These are phyloP conservation scores for Diphasiastrum complanatum DNA, from an alignment of 83 land plant species.

Conservation along the genomic window DNA sequence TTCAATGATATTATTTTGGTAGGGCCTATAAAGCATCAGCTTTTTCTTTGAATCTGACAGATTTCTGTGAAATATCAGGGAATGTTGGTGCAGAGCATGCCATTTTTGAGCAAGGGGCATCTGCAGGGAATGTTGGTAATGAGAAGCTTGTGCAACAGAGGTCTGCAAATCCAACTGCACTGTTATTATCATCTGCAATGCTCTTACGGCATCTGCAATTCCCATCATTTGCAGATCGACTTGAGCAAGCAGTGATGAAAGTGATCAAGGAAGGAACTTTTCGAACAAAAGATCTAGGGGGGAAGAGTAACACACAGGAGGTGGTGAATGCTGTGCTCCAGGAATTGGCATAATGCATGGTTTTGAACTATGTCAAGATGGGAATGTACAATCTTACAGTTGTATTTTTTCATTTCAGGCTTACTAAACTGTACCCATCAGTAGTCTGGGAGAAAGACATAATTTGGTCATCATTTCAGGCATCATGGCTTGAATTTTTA, in stretches of 20 bases:
- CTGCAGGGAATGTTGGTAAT: constrained; percentile 90
- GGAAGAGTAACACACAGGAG: constrained; percentile 69
- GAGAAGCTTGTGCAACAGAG: constrained; percentile 53
- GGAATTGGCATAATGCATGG: too few relatives aligned
- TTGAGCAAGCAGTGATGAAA: constrained; percentile 77
- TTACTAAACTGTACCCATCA: too few relatives aligned
- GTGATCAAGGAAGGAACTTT: constrained; percentile 71
- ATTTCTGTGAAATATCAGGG: too few relatives aligned
- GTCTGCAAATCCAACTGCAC: constrained; percentile 81
- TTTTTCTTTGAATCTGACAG: too few relatives aligned
- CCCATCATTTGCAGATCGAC: constrained; percentile 88
- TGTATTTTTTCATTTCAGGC: too few relatives aligned
- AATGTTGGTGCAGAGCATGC: constrained; percentile 87
- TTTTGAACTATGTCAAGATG: too few relatives aligned
- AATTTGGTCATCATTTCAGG: too few relatives aligned
- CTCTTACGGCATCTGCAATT: constrained; percentile 83
- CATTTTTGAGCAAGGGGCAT: constrained; percentile 92
- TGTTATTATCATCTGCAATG: constrained; percentile 91
- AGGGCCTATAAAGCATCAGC: too few relatives aligned
- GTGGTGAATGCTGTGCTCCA: constrained; percentile 76
- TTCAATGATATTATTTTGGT: too few relatives aligned
- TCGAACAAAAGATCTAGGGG: constrained; percentile 80
- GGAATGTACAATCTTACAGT: too few relatives aligned
- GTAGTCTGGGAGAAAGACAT: too few relatives aligned
- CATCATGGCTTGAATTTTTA: too few relatives aligned